Evolutionary conservation across 108 stramenopile genomes (phyloP).

Genomic region (Nitzschia palea): DNA sequence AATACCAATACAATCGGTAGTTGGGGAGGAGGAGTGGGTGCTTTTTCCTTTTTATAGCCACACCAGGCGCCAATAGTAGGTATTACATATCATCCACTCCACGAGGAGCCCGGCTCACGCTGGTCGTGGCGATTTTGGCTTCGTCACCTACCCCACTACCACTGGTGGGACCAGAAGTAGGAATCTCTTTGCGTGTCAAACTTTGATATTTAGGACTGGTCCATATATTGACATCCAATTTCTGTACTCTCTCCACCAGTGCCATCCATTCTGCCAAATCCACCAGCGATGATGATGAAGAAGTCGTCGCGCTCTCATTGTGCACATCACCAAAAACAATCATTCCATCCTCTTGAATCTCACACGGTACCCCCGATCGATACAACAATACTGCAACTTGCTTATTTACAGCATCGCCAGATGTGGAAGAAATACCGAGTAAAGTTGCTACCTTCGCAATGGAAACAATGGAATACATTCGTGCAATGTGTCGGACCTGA

Average conservation of each 20-base stretch:
- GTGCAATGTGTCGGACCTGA: constrained; percentile 27
- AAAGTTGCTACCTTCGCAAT: constrained; percentile 21
- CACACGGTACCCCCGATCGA: constrained; percentile 12
- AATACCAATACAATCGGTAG: no score
- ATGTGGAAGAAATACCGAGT: constrained; percentile 4
- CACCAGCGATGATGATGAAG: background rate
- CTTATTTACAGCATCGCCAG: background rate
- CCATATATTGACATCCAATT: constrained; percentile 53
- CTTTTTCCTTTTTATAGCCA: no score
- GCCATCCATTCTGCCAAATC: constrained; percentile 30
- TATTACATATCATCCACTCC: constrained; percentile 33
- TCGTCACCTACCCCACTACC: background rate
- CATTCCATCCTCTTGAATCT: constrained; percentile 24
- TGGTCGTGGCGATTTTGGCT: background rate
- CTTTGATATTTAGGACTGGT: constrained; percentile 48
- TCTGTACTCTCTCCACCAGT: constrained; percentile 49
- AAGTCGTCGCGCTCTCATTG: background rate
- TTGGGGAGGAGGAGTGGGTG: no score
- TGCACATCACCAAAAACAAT: constrained; percentile 7
- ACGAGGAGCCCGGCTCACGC: constrained; percentile 2
- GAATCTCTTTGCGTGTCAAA: constrained; percentile 26
- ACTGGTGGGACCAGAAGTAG: background rate
- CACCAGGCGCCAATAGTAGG: no score
- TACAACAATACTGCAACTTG: constrained; percentile 9
- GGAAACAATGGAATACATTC: constrained; percentile 35